Base-by-base conservation (phyloP, 345 rosid genomes). In the Atalantia buxifolia region DNA sequence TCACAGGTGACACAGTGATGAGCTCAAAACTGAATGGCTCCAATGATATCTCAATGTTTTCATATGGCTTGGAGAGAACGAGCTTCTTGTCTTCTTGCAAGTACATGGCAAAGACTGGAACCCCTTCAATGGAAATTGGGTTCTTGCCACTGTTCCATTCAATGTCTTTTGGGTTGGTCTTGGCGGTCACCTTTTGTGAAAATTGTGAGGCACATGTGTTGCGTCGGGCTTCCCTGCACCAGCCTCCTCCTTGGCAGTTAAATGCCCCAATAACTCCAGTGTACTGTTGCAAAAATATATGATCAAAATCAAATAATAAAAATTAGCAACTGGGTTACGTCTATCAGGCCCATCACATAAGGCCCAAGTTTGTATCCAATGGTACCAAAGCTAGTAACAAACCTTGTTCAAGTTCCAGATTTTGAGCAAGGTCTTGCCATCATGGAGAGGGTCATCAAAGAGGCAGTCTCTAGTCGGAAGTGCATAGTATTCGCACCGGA, bases 191-290 rank as follows among this genome's bases (percentile, higher is more conserved):
- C 50, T 66, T 68, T 53, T 86, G 87, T 42, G 94, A 90, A 78
- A 33, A 94, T 66, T 89, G 69, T 7, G 98, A 90, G 45, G 85
- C 86, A 42, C 95, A 96, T 79, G 89, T 77, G 92, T 94, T 96
- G 31, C 93, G 88, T 40, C 98, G 81, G 13, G 89, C 84, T 82
- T 96, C 98, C 0, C 92, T 89, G 79, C 89, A 79, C 99, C 99
- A 96, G 3, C 98, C 99, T 69, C 99, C 98, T 76, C 99, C 98
- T 90, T 96, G 99, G 86, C 99, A 96, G 83, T 96, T 96, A 67
- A 96, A 96, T 67, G 82, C 95, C 59, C 98, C 98, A 5, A 96
- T 86, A 27, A 96, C 89, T 74, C 98, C 99, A 22, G 90, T 90
- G 64, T 77, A 92, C 99, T 96, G 86, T 72, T 16, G 12, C 31